Conservation (phyloP, 352 stramenopile genomes). For the Phytophthora citrophthora region DNA sequence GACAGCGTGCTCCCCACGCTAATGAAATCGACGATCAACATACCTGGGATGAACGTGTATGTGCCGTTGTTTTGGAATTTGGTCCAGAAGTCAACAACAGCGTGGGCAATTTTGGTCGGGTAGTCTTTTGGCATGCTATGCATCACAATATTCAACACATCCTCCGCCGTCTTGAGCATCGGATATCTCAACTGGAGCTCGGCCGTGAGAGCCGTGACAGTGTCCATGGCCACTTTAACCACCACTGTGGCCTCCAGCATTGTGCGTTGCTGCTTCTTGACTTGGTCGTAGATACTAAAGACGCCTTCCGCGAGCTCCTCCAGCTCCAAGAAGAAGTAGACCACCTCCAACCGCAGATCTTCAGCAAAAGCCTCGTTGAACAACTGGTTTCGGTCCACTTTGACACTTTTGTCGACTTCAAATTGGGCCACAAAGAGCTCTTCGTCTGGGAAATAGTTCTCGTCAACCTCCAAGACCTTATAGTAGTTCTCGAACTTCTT, state of each 20-base stretch:
- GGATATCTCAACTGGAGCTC: constrained; percentile 36
- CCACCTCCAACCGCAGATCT: constrained; percentile 19
- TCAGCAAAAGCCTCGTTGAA: constrained; percentile 18
- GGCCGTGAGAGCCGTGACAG: constrained; percentile 16
- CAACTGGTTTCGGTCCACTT: constrained; percentile 10
- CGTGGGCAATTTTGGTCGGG: neutral
- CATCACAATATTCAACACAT: constrained; percentile 23
- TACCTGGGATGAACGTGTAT: constrained; percentile 26
- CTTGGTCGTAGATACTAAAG: constrained; percentile 31
- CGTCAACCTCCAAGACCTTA: constrained; percentile 7
- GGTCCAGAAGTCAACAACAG: constrained; percentile 8
- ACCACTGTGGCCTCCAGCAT: constrained; percentile 46
- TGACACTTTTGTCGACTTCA: neutral
- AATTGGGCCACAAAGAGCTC: constrained; percentile 1
- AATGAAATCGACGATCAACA: constrained; percentile 31
- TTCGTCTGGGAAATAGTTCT: constrained; percentile 18
- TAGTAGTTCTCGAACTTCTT: constrained; percentile 24
- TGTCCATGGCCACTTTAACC: constrained; percentile 35
- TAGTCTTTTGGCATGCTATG: neutral
- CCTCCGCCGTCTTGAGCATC: constrained; percentile 20
- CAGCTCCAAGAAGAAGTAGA: constrained; percentile 40
- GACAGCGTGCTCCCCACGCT: constrained; percentile 17
- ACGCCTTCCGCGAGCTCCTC: constrained; percentile 34
- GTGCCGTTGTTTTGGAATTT: constrained; percentile 12
- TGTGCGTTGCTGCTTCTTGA: constrained; percentile 41